Conservation (phyloP, 345 rosid genomes). For the Turritis glabra region DNA sequence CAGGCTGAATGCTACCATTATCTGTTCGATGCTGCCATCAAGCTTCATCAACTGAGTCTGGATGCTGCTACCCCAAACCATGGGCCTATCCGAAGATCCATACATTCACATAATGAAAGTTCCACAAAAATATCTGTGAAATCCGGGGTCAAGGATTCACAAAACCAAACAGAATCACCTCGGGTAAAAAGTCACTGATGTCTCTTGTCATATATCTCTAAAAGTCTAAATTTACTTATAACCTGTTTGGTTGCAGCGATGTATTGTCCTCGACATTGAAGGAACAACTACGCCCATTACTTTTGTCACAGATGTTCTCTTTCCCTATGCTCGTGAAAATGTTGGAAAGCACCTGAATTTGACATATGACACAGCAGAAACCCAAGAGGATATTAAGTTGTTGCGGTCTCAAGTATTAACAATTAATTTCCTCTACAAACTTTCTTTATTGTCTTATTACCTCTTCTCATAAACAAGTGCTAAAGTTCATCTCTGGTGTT, state of each 20-base stretch:
- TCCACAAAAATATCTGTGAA: slow-evolving; percentile 40
- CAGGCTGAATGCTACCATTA: slow-evolving; percentile 97
- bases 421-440: neutral
- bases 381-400: slow-evolving; percentile 73
- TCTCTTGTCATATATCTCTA: neutral
- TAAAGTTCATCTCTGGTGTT: slow-evolving; percentile 25
- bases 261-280: slow-evolving; percentile 92
- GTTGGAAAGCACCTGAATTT: slow-evolving; percentile 77
- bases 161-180: slow-evolving; percentile 40
- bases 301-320: slow-evolving; percentile 86
- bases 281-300: slow-evolving; percentile 98
- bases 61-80: slow-evolving; percentile 78
- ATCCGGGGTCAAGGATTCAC: slow-evolving; percentile 49
- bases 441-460: neutral
- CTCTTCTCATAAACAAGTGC: neutral
- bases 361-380: slow-evolving; percentile 76
- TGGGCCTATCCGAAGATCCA: slow-evolving; percentile 56
- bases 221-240: neutral
- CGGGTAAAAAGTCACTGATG: slow-evolving; percentile 44
- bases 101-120: slow-evolving; percentile 40
- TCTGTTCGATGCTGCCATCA: slow-evolving; percentile 90
- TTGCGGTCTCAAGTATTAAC: slow-evolving; percentile 71
- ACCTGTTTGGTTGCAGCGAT: slow-evolving; percentile 57
- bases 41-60: slow-evolving; percentile 77
- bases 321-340: slow-evolving; percentile 87